Conservation (phyloP, 768 basidiomycete genomes). For the Kwoniella sp. region DNA sequence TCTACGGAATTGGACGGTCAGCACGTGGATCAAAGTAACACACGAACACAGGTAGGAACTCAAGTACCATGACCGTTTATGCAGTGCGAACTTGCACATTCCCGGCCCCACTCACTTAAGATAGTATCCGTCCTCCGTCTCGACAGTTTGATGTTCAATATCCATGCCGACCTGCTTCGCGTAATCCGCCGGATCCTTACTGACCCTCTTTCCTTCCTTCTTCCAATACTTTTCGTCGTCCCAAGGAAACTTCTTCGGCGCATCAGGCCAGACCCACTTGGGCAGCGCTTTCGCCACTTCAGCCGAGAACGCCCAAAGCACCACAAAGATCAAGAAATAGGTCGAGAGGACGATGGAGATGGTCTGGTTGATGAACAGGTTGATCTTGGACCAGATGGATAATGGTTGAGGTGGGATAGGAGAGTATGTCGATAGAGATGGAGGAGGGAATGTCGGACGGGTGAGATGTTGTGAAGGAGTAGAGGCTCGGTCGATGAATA, state of each 20-base stretch:
- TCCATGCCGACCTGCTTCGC: conserved; percentile 59
- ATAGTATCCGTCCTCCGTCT: conserved; percentile 61
- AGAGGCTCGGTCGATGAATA: conserved; percentile 51
- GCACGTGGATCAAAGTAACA: background rate
- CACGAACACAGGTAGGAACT: background rate
- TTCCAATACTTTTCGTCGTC: conserved; percentile 58
- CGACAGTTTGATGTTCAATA: conserved; percentile 59
- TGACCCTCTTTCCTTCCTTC: conserved; percentile 55
- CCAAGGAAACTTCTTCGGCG: conserved; percentile 55
- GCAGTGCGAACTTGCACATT: background rate
- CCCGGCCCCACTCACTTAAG: conserved; percentile 52
- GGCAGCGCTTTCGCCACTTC: conserved; percentile 39
- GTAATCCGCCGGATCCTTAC: conserved; percentile 60
- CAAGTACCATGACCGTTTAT: conserved; percentile 23
- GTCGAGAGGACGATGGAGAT: conserved; percentile 58
- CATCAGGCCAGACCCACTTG: conserved; percentile 39
- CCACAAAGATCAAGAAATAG: conserved; percentile 58
- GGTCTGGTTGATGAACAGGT: conserved; percentile 56
- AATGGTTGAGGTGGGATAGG: conserved; percentile 48
- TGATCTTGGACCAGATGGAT: conserved; percentile 38
- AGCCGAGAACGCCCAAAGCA: conserved; percentile 58
- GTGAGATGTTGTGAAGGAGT: conserved; percentile 53
- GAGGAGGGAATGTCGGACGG: conserved; percentile 55
- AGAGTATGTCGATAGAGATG: conserved; percentile 54
- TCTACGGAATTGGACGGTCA: conserved; percentile 17